Conservation (phyloP, 345 rosid genomes). For the Populus nigra region DNA sequence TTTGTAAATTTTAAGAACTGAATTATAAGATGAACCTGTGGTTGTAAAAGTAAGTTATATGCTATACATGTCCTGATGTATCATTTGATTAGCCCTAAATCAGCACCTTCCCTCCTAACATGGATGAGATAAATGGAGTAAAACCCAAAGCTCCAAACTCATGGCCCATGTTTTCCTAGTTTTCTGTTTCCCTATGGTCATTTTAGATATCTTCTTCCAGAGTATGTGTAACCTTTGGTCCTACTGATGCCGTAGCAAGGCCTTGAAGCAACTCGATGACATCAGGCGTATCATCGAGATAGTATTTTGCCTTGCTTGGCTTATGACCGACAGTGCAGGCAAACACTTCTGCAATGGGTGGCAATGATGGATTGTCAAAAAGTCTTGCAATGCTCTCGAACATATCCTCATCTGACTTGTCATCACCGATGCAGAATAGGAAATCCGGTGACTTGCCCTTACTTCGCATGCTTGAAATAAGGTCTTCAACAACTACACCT, state of each 20-base stretch:
- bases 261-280: slow-evolving; percentile 62
- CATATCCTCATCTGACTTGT: slow-evolving; percentile 86
- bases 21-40: slow-evolving; percentile 9
- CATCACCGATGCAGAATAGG: slow-evolving; percentile 76
- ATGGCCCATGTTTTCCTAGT: neutral
- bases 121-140: neutral
- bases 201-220: neutral
- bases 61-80: slow-evolving; percentile 15
- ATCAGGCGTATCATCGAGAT: slow-evolving; percentile 58
- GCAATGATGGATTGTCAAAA: slow-evolving; percentile 38
- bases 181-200: neutral
- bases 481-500: slow-evolving; percentile 62
- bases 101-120: neutral
- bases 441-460: slow-evolving; percentile 59
- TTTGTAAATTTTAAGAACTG: neutral
- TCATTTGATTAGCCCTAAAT: neutral
- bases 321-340: slow-evolving; percentile 87
- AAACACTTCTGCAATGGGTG: slow-evolving; percentile 50
- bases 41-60: slow-evolving; percentile 7
- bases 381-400: slow-evolving; percentile 54
- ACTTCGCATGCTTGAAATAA: slow-evolving; percentile 51
- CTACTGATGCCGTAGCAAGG: slow-evolving; percentile 39
- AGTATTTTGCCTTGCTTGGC: slow-evolving; percentile 85
- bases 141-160: neutral
- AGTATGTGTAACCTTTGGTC: slow-evolving; percentile 11